A percentile compares a stretch with the other conserved stretches of the same genome.
Conservation (phyloP, 2,329 filamentous ascomycete species). For the Mariannaea elegans region DNA sequence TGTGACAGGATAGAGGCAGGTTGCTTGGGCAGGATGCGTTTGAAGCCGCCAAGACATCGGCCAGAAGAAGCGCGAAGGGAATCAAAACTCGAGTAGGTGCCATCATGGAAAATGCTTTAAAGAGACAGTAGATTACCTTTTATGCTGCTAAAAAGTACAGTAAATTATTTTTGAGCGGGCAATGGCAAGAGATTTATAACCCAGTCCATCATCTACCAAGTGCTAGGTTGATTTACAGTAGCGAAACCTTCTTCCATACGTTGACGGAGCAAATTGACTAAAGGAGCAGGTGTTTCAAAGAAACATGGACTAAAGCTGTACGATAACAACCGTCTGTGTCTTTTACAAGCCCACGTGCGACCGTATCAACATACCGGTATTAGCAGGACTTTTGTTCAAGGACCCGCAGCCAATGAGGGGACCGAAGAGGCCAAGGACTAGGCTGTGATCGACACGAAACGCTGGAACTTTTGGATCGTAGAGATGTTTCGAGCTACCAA, state of each 20-base stretch:
- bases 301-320: slow-evolving; percentile 1
- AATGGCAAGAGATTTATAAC: slow-evolving; percentile 1
- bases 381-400: slow-evolving; percentile 29
- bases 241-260: slow-evolving; percentile 4
- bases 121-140: no score
- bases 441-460: slow-evolving; percentile 23
- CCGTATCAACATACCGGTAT: slow-evolving; percentile 24
- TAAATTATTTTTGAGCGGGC: not conserved
- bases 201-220: not conserved
- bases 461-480: slow-evolving; percentile 26
- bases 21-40: slow-evolving; percentile 30
- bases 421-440: not conserved
- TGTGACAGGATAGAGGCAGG: slow-evolving; percentile 59
- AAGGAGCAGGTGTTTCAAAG: slow-evolving; percentile 30
- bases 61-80: slow-evolving; percentile 22
- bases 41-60: slow-evolving; percentile 17
- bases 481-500: no score
- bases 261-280: slow-evolving; percentile 16
- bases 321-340: slow-evolving; percentile 27
- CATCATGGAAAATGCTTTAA: not conserved
- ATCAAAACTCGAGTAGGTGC: slow-evolving; percentile 11
- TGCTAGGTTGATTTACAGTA: not conserved
- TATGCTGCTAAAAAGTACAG: no score
- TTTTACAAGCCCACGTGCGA: slow-evolving; percentile 31
- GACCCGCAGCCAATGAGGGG: slow-evolving; percentile 27